phyloP scores from a whole-genome alignment of 495 filamentous ascomycete species.

The Extremus antarcticus region DNA sequence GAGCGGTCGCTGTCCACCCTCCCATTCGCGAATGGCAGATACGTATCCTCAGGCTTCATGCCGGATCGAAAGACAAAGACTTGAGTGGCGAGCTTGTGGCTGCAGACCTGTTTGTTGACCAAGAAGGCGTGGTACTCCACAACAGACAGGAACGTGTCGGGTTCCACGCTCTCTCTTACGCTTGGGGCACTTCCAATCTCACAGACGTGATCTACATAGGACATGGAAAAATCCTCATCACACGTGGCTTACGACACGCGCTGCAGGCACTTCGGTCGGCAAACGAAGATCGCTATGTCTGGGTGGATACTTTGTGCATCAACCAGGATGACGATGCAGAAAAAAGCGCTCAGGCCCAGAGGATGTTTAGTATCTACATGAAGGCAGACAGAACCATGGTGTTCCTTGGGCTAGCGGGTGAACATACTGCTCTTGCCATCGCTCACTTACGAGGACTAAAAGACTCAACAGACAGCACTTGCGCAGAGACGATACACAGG shows the following conservation, averaged over 20 bases:
- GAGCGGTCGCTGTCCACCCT: too few species aligned
- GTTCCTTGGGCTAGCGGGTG: not conserved
- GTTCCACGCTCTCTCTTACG: not conserved
- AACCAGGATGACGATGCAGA: conserved; percentile 12
- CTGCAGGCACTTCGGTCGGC: not conserved
- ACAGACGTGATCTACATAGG: not conserved
- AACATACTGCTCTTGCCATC: not conserved
- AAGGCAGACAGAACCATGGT: not conserved
- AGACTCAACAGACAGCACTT: too few species aligned
- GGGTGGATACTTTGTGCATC: conserved; percentile 22
- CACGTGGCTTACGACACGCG: not conserved
- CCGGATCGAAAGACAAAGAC: not conserved
- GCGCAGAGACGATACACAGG: too few species aligned
- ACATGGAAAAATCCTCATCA: not conserved
- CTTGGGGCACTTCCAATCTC: not conserved
- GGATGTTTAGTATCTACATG: not conserved
- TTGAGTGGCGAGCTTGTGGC: not conserved
- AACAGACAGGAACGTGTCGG: not conserved
- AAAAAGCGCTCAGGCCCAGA: not conserved
- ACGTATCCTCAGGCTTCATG: not conserved
- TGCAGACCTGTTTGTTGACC: not conserved
- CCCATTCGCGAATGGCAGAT: not conserved
- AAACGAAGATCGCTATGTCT: conserved; percentile 8
- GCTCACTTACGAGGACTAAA: not conserved
- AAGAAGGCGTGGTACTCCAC: not conserved